These are phyloP conservation scores for Phytopythium delawarense DNA, from an alignment of 352 stramenopile genomes.

Conservation along the genomic window DNA sequence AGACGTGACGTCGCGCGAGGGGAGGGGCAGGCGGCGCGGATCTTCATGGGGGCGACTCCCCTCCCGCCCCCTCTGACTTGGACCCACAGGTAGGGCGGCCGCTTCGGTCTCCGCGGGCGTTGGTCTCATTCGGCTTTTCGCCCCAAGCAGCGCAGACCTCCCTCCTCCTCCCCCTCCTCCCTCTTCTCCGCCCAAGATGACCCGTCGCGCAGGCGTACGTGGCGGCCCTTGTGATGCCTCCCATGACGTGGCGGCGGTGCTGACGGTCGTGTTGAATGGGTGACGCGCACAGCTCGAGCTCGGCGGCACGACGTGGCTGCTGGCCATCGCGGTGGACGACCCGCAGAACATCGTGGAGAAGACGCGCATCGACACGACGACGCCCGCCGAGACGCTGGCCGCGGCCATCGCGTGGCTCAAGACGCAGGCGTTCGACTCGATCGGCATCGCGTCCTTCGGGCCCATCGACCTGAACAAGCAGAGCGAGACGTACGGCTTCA, in stretches of 20 bases:
- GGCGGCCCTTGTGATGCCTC: too few relatives aligned
- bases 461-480: slow-evolving; percentile 85
- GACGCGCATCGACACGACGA: slow-evolving; percentile 82
- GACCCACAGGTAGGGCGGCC: too few relatives aligned
- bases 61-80: too few relatives aligned
- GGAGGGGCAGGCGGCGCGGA: too few relatives aligned
- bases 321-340: slow-evolving; percentile 87
- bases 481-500: slow-evolving; percentile 90
- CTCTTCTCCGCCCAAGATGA: slow-evolving; percentile 13
- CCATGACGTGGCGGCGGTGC: background rate
- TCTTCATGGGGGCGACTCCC: too few relatives aligned
- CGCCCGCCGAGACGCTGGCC: slow-evolving; percentile 79
- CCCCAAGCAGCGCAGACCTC: slow-evolving; percentile 8
- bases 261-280: background rate
- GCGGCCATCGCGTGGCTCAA: slow-evolving; percentile 80
- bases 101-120: background rate
- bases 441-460: slow-evolving; percentile 94
- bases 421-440: slow-evolving; percentile 71
- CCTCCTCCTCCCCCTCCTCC: background rate
- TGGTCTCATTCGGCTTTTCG: slow-evolving; percentile 2
- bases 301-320: slow-evolving; percentile 93
- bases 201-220: slow-evolving; percentile 25
- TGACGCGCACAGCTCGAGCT: slow-evolving; percentile 76
- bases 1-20: background rate
- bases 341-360: slow-evolving; percentile 87